A percentile compares a stretch with the other conserved stretches of the same genome.
phyloP scores from a whole-genome alignment of 169 alveolate genomes.

The Plasmodium falciparum region DNA sequence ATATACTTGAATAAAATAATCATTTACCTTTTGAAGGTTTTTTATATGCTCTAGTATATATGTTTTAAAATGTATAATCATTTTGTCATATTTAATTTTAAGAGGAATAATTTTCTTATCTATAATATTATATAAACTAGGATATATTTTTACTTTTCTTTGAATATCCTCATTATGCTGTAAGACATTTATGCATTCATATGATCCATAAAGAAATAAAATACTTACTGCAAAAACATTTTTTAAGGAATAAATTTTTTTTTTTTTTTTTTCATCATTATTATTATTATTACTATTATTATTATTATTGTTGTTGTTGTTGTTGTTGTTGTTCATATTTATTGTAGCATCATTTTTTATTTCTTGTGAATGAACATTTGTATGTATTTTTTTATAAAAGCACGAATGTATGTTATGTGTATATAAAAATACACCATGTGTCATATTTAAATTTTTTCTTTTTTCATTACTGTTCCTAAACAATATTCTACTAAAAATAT shows the following conservation, averaged over 20 bases:
- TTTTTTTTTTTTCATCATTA: slow-evolving; percentile 9
- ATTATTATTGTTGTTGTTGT: too few relatives aligned
- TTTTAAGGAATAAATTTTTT: slow-evolving; percentile 1
- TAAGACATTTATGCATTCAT: slow-evolving; percentile 27
- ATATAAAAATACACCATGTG: too few relatives aligned
- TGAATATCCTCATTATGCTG: slow-evolving; percentile 5
- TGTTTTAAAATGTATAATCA: neutral
- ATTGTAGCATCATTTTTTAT: too few relatives aligned
- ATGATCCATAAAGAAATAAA: slow-evolving; percentile 18
- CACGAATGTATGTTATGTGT: too few relatives aligned
- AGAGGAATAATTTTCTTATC: slow-evolving; percentile 15
- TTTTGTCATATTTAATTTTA: slow-evolving; percentile 14
- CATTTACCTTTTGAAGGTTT: neutral
- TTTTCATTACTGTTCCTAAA: too few relatives aligned
- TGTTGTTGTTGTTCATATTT: too few relatives aligned
- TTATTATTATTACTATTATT: too few relatives aligned
- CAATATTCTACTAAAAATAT: too few relatives aligned
- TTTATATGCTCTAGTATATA: neutral
- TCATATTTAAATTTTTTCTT: too few relatives aligned
- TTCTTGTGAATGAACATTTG: too few relatives aligned
- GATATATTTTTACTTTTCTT: slow-evolving; percentile 7
- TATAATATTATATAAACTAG: slow-evolving; percentile 11
- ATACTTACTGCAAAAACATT: slow-evolving; percentile 11
- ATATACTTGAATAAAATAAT: neutral
- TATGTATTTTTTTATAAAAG: too few relatives aligned